Percentiles rank a stretch among this genome's conserved stretches.
phyloP scores from a whole-genome alignment of 2,329 filamentous ascomycete species.

The Ceratocystis colombiana region DNA sequence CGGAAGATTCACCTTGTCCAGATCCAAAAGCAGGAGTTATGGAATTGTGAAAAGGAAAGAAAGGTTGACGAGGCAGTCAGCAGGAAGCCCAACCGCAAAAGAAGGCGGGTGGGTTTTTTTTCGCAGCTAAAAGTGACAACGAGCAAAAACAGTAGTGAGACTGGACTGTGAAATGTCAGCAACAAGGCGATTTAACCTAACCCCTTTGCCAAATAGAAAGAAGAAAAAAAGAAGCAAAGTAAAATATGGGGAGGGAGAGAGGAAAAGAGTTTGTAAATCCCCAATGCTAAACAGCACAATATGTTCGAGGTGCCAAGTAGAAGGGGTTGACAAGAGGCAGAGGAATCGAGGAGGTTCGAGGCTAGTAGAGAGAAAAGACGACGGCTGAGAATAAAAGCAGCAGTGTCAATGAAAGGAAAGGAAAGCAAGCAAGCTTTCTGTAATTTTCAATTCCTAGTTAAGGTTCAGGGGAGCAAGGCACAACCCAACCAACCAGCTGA shows the following conservation, averaged over 20 bases:
- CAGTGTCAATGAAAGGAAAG: conserved; percentile 15
- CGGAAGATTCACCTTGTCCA: conserved; percentile 5
- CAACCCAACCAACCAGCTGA: conserved; percentile 16
- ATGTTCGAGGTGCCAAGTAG: neutral
- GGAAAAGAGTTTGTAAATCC: neutral
- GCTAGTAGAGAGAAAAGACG: neutral
- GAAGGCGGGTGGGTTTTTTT: conserved; percentile 10
- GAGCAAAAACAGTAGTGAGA: conserved; percentile 12
- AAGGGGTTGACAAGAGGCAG: neutral
- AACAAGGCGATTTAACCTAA: conserved; percentile 6
- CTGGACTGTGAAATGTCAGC: conserved; percentile 14
- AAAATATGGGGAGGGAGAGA: neutral
- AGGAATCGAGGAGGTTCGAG: neutral
- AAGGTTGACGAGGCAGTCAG: conserved; percentile 9
- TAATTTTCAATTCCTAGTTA: conserved; percentile 16
- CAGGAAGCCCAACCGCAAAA: conserved; percentile 14
- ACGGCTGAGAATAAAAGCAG: neutral
- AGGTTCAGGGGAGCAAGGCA: conserved; percentile 18
- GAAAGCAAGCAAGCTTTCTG: conserved; percentile 18
- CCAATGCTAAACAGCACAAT: neutral
- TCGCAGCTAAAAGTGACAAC: conserved; percentile 14
- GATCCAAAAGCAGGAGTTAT: neutral
- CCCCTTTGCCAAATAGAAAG: neutral
- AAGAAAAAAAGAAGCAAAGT: neutral
- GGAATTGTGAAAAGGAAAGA: neutral